Percentiles rank a stretch among this genome's conserved stretches.
phyloP scores from a whole-genome alignment of 768 basidiomycete species.

The Boletus eberwhitei region DNA sequence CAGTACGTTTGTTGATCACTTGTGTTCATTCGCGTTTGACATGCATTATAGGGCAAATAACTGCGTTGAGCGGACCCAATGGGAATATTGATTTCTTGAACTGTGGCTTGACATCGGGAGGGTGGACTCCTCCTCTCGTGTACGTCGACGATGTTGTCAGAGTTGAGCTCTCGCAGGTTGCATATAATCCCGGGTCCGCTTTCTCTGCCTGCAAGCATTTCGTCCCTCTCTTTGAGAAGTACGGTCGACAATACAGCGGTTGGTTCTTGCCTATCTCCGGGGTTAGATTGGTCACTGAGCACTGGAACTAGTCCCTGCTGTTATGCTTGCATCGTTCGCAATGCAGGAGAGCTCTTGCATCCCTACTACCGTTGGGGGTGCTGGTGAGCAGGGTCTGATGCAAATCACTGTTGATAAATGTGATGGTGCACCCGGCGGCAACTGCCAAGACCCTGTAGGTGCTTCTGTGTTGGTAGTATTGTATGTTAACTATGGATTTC shows the following conservation, averaged over 20 bases:
- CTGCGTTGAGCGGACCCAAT: constrained; percentile 57
- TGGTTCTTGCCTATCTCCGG: constrained; percentile 16
- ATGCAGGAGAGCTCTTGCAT: constrained; percentile 87
- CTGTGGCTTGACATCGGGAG: constrained; percentile 61
- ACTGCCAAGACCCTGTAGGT: constrained; percentile 41
- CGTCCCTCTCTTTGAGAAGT: constrained; percentile 55
- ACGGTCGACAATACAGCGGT: constrained; percentile 45
- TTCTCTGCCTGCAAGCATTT: constrained; percentile 58
- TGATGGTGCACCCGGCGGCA: constrained; percentile 43
- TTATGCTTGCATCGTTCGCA: constrained; percentile 80
- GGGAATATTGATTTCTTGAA: constrained; percentile 74
- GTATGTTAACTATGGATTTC: not conserved
- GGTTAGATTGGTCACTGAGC: not conserved
- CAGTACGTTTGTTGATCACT: constrained; percentile 30
- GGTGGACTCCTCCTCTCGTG: constrained; percentile 74
- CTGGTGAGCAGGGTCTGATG: constrained; percentile 85
- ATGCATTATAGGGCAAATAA: constrained; percentile 42
- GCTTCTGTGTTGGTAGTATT: not conserved
- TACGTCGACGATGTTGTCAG: constrained; percentile 48
- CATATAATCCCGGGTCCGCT: constrained; percentile 47
- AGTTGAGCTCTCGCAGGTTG: constrained; percentile 44
- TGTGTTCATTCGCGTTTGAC: constrained; percentile 1
- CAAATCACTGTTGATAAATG: constrained; percentile 82
- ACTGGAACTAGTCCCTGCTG: constrained; percentile 53
- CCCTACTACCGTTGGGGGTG: constrained; percentile 61